Base-by-base conservation (phyloP, 2,329 filamentous ascomycete genomes). In the Mollisiaceae sp. region DNA sequence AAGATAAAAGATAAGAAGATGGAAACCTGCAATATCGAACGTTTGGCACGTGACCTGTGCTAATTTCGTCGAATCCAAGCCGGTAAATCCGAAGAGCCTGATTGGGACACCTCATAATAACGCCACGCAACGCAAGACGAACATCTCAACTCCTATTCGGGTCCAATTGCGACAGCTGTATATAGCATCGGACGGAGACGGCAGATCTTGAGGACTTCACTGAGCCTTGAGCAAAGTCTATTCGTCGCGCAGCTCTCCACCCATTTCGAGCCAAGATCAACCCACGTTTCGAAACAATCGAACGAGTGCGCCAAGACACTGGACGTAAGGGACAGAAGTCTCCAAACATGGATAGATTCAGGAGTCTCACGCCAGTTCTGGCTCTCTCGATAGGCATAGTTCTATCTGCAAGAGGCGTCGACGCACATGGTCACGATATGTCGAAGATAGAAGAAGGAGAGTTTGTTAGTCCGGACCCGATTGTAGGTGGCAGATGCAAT, bases 401-500 rank as follows among this genome's bases (percentile, higher is more conserved):
- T 8, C 24, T 71, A 15, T 65, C 62, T 55, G 67, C 68, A n/a
- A 69, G 38, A 62, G 60, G 60, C 62, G 62, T 65, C 41, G 43
- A 59, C 24, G 73, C 72, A 63, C 74, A 76, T 65, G 74, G 72
- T 50, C 84, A 83, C 72, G 82, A 87, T 74, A 73, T 80, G 65
- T 78, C 80, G 68, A 80, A 85, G 55, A 89, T 95, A 68, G 85
- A 87, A 18, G 88, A 91, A 70, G 92, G 91, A 72, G 79, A 89
- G 71, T 83, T 85, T 36, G 81, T 92, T 73, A 92, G 91, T n/a
- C 74, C 78, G 55, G 91, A 94, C 39, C 91, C 92, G 1, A 85
- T 94, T 72, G 90, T 92, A 82, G 66, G 88, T 73, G 50, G 15
- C 50, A 32, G 56, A 45, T 47, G 27, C 22, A 52, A 8, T 43